Evolutionary conservation across 495 filamentous ascomycete genomes (phyloP).

Genomic region (Usnea hakonensis): DNA sequence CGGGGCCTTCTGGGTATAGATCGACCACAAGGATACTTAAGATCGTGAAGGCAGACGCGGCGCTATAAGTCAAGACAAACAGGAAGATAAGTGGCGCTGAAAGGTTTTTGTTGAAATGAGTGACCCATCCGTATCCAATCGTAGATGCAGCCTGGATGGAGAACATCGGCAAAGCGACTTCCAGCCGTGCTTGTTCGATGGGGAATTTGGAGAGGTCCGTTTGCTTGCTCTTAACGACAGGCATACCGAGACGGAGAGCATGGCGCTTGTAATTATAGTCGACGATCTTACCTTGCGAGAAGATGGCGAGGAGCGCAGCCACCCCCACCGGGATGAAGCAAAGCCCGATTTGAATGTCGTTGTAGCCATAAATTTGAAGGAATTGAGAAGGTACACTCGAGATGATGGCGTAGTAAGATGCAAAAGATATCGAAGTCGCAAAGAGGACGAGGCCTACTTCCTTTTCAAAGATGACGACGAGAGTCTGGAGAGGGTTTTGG

Average conservation of each 20-base stretch:
- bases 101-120: conserved; percentile 31
- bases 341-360: conserved; percentile 35
- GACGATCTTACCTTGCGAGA: not conserved
- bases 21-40: conserved; percentile 41
- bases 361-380: conserved; percentile 41
- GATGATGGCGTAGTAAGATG: conserved; percentile 34
- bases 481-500: conserved; percentile 20
- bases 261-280: conserved; percentile 37
- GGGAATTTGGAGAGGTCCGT: conserved; percentile 39
- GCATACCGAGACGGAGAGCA: not conserved
- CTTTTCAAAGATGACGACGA: conserved; percentile 36
- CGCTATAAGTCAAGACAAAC: conserved; percentile 35
- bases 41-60: conserved; percentile 27
- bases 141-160: not conserved
- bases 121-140: conserved; percentile 42
- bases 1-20: conserved; percentile 33
- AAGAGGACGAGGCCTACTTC: conserved; percentile 40
- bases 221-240: conserved; percentile 23
- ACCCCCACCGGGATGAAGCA: conserved; percentile 8
- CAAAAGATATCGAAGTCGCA: conserved; percentile 35
- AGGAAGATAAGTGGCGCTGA: conserved; percentile 35
- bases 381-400: conserved; percentile 42
- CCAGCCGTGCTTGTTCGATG: conserved; percentile 41
- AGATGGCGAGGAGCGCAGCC: not conserved
- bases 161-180: conserved; percentile 18